phyloP scores from a whole-genome alignment of 306 rosid species.

The Lathyrus aphaca region DNA sequence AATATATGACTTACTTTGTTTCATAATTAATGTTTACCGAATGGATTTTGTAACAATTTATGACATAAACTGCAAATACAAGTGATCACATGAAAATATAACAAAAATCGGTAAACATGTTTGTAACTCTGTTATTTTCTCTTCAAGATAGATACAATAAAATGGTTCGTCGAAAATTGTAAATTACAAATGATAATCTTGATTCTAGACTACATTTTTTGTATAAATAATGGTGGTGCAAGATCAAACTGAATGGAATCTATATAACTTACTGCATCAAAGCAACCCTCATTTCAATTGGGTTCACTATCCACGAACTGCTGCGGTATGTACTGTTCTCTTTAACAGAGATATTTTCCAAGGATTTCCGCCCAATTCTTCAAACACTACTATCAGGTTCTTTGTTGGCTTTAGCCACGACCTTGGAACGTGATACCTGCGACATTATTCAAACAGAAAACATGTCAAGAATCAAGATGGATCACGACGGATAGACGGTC shows the following conservation, averaged over 20 bases:
- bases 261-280: conserved; percentile 25
- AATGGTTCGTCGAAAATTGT: neutral
- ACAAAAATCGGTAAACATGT: too few species aligned
- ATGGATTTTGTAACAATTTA: too few species aligned
- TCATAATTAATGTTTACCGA: too few species aligned
- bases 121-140: too few species aligned
- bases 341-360: conserved; percentile 65
- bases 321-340: conserved; percentile 51
- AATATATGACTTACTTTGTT: too few species aligned
- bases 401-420: conserved; percentile 86
- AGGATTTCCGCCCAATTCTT: conserved; percentile 90
- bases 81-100: too few species aligned
- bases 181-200: conserved; percentile 32
- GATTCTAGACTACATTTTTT: conserved; percentile 1
- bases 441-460: conserved; percentile 33
- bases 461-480: neutral
- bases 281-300: conserved; percentile 9
- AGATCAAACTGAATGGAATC: conserved; percentile 12
- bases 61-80: too few species aligned
- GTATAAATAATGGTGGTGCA: conserved; percentile 23
- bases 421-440: conserved; percentile 93
- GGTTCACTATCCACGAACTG: neutral
- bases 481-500: neutral
- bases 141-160: conserved; percentile 11
- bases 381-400: conserved; percentile 76